phyloP scores from a whole-genome alignment of 1,284 basidiomycete species.

The Ceratobasidium sp. region DNA sequence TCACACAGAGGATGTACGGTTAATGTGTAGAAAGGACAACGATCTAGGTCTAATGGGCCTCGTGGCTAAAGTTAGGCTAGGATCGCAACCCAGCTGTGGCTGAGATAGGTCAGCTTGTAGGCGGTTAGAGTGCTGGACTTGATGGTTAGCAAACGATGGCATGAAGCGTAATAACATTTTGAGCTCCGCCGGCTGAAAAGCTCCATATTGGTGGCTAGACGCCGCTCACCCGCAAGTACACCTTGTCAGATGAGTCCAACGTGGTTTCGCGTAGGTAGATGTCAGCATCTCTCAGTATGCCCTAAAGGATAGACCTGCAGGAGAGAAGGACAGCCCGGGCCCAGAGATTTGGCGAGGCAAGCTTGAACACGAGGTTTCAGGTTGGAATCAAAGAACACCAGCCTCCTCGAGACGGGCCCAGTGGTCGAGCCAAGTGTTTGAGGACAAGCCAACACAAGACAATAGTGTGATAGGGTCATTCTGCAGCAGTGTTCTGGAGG shows the following conservation, averaged over 20 bases:
- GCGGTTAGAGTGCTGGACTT: conserved; percentile 11
- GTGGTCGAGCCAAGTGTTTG: neutral
- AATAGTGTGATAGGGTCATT: conserved; percentile 14
- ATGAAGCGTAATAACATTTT: conserved; percentile 25
- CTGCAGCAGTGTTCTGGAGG: neutral
- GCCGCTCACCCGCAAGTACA: neutral
- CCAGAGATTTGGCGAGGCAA: conserved; percentile 20
- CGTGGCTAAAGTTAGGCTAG: conserved; percentile 4
- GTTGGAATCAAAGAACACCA: conserved; percentile 20
- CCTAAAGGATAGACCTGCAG: neutral
- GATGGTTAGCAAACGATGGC: conserved; percentile 27
- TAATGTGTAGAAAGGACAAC: conserved; percentile 23
- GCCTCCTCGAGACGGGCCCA: neutral
- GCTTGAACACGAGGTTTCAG: conserved; percentile 22
- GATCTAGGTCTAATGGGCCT: conserved; percentile 17
- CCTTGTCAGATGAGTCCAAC: conserved; percentile 20
- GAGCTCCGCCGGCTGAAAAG: conserved; percentile 28
- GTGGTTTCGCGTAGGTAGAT: conserved; percentile 15
- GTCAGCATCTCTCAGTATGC: neutral
- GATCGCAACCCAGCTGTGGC: conserved; percentile 17
- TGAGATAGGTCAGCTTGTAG: conserved; percentile 6
- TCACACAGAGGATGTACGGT: conserved; percentile 4
- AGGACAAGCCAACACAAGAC: neutral
- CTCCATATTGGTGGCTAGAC: neutral
- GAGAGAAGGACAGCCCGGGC: conserved; percentile 13